Evolutionary conservation across 2,329 filamentous ascomycete species (phyloP), one percentile per base, ranked within the genome.

Genomic region (Alternaria incomplexa): DNA sequence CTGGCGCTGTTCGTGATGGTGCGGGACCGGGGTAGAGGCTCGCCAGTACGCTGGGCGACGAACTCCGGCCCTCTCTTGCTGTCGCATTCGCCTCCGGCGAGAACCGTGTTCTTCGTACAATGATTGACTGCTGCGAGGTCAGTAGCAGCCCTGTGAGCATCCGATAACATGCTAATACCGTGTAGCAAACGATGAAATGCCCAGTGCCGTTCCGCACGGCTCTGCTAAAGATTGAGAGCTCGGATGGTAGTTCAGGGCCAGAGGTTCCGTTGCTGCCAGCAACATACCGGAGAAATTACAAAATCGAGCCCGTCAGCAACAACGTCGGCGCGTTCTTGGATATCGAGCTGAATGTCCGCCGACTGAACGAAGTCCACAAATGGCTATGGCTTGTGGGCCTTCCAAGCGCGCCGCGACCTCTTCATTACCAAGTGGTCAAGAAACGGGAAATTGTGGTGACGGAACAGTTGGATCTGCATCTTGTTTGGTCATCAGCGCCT

Each of bases 371-470:
- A 9, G 54, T 73, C 9, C 69, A 72, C 36, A 50, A 58, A 25
- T 72, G 64, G 64, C 58, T 73, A 3, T 73, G 70, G 70, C 59
- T 72, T 5, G 63, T 61, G 17, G 69, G 70, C 6, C 63, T 73
- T 11, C 70, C 70, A 30, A 47, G 63, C 7, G 56, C 62, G 5
- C 69, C 70, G 11, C 64, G 68, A 9, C 62, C 69, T 40, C 55
- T 73, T 15, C 70, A 73, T 59, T 68, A 69, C 48, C 69, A 72
- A 22, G 46, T 62, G 15, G 43, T 72, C 12, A 73, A 72, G 56
- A 67, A 67, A 52, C 60, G 70, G 40, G 63, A 70, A 7, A 73
- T 73, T 32, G 59, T 69, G 9, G 52, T 72, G 13, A 61, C 69
- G 9, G 70, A 73, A 22, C 67, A 73, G 47, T 30, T 69, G 8